phyloP scores from a whole-genome alignment of 2,329 filamentous ascomycete species.

The Aspergillus oerlinghausenensis region DNA sequence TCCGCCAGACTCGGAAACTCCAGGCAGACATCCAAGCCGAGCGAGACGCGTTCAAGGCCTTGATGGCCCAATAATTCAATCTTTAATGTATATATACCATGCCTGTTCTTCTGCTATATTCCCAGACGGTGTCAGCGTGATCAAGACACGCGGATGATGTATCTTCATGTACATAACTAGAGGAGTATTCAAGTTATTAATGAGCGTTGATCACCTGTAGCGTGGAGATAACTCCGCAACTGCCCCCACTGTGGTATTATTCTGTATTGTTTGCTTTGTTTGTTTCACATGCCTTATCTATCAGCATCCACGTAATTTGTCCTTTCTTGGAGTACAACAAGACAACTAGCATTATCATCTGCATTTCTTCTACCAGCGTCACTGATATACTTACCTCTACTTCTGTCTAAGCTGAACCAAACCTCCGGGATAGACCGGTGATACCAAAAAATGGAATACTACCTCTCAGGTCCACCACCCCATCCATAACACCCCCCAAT shows the following conservation, averaged over 20 bases:
- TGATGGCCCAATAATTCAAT: slow-evolving; percentile 30
- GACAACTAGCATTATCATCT: background rate
- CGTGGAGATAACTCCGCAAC: background rate
- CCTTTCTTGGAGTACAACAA: background rate
- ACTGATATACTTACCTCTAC: background rate
- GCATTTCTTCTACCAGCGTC: background rate
- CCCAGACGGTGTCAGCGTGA: background rate
- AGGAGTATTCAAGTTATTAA: background rate
- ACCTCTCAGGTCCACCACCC: background rate
- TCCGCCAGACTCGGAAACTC: slow-evolving; percentile 65
- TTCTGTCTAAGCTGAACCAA: background rate
- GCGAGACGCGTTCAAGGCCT: slow-evolving; percentile 53
- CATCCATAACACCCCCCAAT: background rate
- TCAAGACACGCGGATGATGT: background rate
- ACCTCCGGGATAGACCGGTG: background rate
- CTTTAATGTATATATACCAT: slow-evolving; percentile 1
- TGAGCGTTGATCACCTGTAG: background rate
- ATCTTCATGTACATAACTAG: background rate
- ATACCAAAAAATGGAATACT: background rate
- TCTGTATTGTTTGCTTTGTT: background rate
- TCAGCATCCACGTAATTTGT: background rate
- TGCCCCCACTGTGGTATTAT: background rate
- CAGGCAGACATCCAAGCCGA: slow-evolving; percentile 64
- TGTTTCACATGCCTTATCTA: background rate
- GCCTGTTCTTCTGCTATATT: background rate